Evolutionary conservation across 2,329 filamentous ascomycete genomes (phyloP).

Genomic region (Parastagonospora nodorum): DNA sequence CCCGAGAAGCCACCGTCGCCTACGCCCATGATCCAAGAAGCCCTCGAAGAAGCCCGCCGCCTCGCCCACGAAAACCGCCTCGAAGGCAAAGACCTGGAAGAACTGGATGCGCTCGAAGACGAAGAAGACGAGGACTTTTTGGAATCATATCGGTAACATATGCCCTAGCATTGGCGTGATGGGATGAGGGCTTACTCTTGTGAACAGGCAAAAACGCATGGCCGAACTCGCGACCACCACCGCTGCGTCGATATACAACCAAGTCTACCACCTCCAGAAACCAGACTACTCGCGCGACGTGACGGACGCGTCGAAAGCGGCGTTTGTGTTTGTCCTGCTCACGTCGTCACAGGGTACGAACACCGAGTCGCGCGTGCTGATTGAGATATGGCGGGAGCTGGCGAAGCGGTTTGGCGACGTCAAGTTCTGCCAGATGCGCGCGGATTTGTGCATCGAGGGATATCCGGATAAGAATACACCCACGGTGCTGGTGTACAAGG

Average conservation of each 20-base stretch:
- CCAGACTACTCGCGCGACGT: constrained; percentile 91
- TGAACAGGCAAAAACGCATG: constrained; percentile 82
- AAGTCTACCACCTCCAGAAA: constrained; percentile 92
- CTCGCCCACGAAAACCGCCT: constrained; percentile 90
- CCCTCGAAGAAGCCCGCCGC: constrained; percentile 78
- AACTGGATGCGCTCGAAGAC: constrained; percentile 91
- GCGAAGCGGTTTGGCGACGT: constrained; percentile 87
- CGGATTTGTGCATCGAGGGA: constrained; percentile 90
- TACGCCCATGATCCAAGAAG: constrained; percentile 95
- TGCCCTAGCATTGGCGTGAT: no score
- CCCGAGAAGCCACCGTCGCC: constrained; percentile 97
- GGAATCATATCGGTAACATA: constrained; percentile 72
- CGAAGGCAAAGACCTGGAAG: constrained; percentile 92
- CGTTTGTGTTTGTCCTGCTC: constrained; percentile 75
- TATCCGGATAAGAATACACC: constrained; percentile 96
- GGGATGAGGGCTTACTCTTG: no score
- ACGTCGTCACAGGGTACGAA: constrained; percentile 80
- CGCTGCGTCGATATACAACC: constrained; percentile 80
- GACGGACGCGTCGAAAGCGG: constrained; percentile 80
- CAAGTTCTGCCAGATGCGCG: constrained; percentile 97
- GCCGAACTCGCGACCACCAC: constrained; percentile 77
- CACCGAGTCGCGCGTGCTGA: constrained; percentile 80
- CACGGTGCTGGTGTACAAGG: constrained; percentile 89
- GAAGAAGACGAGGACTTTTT: constrained; percentile 93
- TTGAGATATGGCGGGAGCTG: constrained; percentile 83